Conservation (phyloP, 495 filamentous ascomycete species). For the Coniosporium apollinis region DNA sequence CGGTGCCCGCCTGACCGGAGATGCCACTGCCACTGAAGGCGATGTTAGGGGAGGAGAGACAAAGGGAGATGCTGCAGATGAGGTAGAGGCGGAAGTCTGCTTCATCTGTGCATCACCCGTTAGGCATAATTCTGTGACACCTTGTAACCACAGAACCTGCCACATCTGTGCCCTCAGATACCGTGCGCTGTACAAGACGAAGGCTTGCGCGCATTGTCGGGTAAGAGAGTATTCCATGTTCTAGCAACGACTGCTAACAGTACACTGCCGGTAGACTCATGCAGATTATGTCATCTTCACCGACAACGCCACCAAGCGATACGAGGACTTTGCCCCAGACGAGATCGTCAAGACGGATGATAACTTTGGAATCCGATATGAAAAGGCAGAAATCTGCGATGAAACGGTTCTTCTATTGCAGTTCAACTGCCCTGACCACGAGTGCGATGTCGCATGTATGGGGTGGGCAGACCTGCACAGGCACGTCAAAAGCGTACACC, state of each 20-base stretch:
- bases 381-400: conserved; percentile 68
- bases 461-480: conserved; percentile 88
- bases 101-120: conserved; percentile 91
- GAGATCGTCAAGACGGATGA: conserved; percentile 64
- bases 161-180: conserved; percentile 86
- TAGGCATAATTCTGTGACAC: conserved; percentile 66
- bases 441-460: conserved; percentile 77
- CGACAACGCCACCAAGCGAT: conserved; percentile 61
- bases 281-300: conserved; percentile 83
- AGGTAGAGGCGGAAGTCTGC: conserved; percentile 48
- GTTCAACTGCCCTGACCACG: conserved; percentile 81
- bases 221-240: conserved; percentile 31
- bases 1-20: conserved; percentile 27
- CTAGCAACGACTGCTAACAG: conserved; percentile 1
- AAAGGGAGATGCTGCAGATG: conserved; percentile 2
- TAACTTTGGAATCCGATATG: conserved; percentile 78
- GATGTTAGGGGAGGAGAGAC: conserved; percentile 1
- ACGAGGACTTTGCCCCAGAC: conserved; percentile 54
- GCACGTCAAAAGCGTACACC: conserved; percentile 68
- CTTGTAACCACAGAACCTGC: conserved; percentile 89
- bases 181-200: conserved; percentile 86
- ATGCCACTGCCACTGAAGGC: conserved; percentile 11
- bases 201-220: conserved; percentile 84
- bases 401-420: conserved; percentile 76
- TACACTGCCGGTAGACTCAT: conserved; percentile 40